A percentile compares a stretch with the other conserved stretches of the same genome.
Evolutionary conservation across 2,329 filamentous ascomycete species (phyloP).

Genomic region (Arthrobotrys entomopaga): DNA sequence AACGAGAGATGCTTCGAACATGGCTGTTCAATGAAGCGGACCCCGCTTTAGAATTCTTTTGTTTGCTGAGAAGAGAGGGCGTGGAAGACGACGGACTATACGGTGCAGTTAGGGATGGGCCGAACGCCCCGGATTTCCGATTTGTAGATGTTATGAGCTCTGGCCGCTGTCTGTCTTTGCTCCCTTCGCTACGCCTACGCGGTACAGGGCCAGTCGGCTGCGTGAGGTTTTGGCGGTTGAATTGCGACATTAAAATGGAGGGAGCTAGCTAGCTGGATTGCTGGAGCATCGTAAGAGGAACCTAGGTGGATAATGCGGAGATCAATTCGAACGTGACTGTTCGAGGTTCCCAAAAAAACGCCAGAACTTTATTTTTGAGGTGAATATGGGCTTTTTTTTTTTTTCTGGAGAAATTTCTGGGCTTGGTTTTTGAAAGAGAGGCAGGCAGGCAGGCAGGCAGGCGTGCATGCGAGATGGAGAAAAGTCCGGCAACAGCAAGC

Average conservation of each 20-base stretch:
- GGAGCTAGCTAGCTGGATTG: constrained; percentile 32
- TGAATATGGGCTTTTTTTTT: not conserved
- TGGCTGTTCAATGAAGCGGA: constrained; percentile 58
- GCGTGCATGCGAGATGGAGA: constrained; percentile 40
- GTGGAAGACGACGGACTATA: constrained; percentile 44
- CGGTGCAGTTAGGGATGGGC: constrained; percentile 37
- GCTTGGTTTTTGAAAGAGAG: constrained; percentile 8
- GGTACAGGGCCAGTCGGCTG: constrained; percentile 54
- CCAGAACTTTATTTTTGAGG: too few relatives aligned
- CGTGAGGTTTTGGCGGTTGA: constrained; percentile 54
- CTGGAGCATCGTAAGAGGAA: constrained; percentile 42
- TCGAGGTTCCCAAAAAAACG: constrained; percentile 6
- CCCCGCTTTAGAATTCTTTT: constrained; percentile 50
- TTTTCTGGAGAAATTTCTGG: not conserved
- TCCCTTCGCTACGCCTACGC: constrained; percentile 55
- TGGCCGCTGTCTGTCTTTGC: constrained; percentile 54
- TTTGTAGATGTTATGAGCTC: constrained; percentile 51
- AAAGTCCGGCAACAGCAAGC: constrained; percentile 12
- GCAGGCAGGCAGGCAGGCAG: constrained; percentile 24
- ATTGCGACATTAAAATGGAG: constrained; percentile 50
- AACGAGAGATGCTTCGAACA: constrained; percentile 59
- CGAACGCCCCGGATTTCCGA: constrained; percentile 51
- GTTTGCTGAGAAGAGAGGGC: constrained; percentile 28
- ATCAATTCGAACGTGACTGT: constrained; percentile 6
- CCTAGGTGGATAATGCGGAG: not conserved